phyloP scores from a whole-genome alignment of 2,329 filamentous ascomycete species.

The Penicillium hesseltinei region DNA sequence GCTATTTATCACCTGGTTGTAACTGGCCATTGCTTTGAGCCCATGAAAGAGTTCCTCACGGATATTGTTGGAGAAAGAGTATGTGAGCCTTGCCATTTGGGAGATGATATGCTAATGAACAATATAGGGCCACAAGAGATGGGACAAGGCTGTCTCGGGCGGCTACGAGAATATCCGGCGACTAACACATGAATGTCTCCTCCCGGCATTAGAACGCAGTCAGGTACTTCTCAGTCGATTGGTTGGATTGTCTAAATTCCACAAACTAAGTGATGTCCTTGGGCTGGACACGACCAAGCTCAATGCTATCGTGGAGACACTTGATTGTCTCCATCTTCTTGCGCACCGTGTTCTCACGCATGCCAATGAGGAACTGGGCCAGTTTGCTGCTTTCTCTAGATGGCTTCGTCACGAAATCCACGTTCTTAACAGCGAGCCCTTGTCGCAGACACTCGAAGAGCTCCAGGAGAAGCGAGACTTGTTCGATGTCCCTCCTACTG shows the following conservation, averaged over 20 bases:
- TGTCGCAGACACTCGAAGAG: conserved; percentile 62
- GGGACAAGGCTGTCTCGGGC: conserved; percentile 81
- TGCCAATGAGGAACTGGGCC: conserved; percentile 71
- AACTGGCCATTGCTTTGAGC: conserved; percentile 74
- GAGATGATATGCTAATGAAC: conserved; percentile 7
- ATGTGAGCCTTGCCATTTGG: conserved; percentile 30
- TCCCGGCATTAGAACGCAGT: conserved; percentile 83
- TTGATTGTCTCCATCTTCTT: conserved; percentile 72
- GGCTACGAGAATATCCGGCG: conserved; percentile 75
- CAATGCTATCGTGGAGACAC: conserved; percentile 61
- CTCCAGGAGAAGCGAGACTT: conserved; percentile 72
- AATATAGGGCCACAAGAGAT: conserved; percentile 78
- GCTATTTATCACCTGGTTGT: conserved; percentile 81
- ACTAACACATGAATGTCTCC: conserved; percentile 80
- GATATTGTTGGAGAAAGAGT: conserved; percentile 79
- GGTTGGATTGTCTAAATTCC: conserved; percentile 77
- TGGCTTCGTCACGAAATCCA: conserved; percentile 87
- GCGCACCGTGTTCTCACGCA: conserved; percentile 70
- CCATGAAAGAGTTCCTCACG: conserved; percentile 82
- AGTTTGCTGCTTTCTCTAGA: conserved; percentile 74
- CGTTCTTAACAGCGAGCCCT: conserved; percentile 64
- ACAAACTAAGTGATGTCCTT: conserved; percentile 64
- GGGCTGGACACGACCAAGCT: conserved; percentile 66
- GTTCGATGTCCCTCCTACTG: conserved; percentile 68
- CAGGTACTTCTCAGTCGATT: conserved; percentile 78